These are phyloP conservation scores for Ogataea paradorogensis DNA, from an alignment of 805 yeast species.

Conservation along the genomic window DNA sequence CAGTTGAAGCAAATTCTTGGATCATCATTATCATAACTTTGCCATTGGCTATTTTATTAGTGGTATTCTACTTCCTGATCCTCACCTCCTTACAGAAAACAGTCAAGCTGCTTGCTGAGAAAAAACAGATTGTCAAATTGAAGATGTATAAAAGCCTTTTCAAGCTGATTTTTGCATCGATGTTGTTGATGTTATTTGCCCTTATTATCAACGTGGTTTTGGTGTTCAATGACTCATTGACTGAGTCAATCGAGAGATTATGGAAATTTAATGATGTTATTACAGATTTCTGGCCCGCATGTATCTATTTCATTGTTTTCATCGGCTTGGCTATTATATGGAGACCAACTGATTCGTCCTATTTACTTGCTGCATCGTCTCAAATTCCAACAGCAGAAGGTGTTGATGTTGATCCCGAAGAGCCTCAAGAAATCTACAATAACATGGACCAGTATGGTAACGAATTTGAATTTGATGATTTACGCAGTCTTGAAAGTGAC, in stretches of 20 bases:
- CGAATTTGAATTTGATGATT: constrained; percentile 59
- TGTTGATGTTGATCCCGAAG: constrained; percentile 38
- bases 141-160: constrained; percentile 80
- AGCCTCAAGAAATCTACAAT: constrained; percentile 25
- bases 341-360: constrained; percentile 97
- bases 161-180: constrained; percentile 68
- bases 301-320: constrained; percentile 81
- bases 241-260: constrained; percentile 76
- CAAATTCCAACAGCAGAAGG: constrained; percentile 73
- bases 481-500: constrained; percentile 47
- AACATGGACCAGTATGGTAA: constrained; percentile 40
- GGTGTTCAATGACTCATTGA: constrained; percentile 67
- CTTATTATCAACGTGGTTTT: constrained; percentile 67
- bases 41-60: constrained; percentile 69
- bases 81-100: constrained; percentile 73
- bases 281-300: constrained; percentile 92
- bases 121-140: constrained; percentile 89
- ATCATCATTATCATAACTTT: constrained; percentile 54
- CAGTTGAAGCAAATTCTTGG: constrained; percentile 47
- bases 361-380: constrained; percentile 90
- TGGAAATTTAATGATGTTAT: constrained; percentile 92
- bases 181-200: constrained; percentile 68
- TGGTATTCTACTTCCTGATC: constrained; percentile 71
- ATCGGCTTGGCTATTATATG: constrained; percentile 83
- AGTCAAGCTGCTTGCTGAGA: constrained; percentile 67